Evolutionary conservation across 148 eudicot genomes (phyloP), one percentile per base, ranked within the genome.

Genomic region (Agrostemma githago): DNA sequence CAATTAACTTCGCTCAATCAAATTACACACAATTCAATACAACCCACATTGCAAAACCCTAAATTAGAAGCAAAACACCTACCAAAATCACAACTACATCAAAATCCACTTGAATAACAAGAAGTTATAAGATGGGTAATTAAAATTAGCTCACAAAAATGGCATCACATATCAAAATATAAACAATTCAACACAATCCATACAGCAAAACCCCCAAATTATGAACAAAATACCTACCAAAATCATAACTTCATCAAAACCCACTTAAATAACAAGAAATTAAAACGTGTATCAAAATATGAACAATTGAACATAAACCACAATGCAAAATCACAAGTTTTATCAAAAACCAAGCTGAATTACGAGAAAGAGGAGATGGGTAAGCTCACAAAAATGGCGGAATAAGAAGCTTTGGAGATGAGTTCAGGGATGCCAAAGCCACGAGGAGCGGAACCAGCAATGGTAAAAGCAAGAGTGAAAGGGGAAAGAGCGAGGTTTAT

Each of bases 361-460:
- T 71, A 11, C 41, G 3, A 6, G 2, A 12, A 4, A 43, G 0
- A 42, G 16, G 79, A 51, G 48, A 42, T 16, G 2, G 4, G 42
- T 3, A 58, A 72, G 69, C 83, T 79, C 80, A 92, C 97, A 70
- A 92, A 90, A 48, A 92, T 82, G 66, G 97, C 79, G 63, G 96
- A 81, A 63, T 81, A 82, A 4, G 97, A 92, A 66, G 86, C 80
- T 77, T 90, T 90, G 72, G 97, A 92, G 80, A 90, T 81, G 83
- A 92, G 78, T 76, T 90, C 87, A 2, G 97, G 97, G 41, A 92
- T 60, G 62, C 97, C 97, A 67, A 90, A 92, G 12, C 96, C 97
- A 41, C 97, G 96, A 2, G 86, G 97, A 68, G 97, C 93, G 56
- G 97, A 90, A 78, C 97, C 96, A 46, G 89, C 91, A 70, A 90